These are phyloP conservation scores for Daphne laureola DNA, from an alignment of 441 rosid species.

Conservation along the genomic window DNA sequence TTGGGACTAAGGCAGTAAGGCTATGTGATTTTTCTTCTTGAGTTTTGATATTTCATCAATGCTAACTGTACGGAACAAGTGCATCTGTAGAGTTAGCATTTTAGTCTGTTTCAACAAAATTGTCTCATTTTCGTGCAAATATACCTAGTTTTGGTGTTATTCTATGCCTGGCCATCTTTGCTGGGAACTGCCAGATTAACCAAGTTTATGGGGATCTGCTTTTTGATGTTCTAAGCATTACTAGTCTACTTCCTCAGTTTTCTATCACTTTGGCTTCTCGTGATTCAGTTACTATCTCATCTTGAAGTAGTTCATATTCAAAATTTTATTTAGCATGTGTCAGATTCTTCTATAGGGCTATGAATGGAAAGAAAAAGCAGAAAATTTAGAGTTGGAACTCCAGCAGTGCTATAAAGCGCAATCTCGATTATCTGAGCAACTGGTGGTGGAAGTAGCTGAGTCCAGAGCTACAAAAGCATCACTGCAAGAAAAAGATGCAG, in stretches of 20 bases:
- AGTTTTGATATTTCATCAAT: no score
- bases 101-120: not conserved
- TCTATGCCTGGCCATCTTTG: not conserved
- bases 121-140: not conserved
- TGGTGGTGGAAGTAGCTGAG: constrained; percentile 84
- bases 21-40: no score
- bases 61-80: no score
- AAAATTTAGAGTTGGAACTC: constrained; percentile 65
- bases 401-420: constrained; percentile 93
- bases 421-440: constrained; percentile 80
- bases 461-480: constrained; percentile 62
- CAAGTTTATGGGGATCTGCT: not conserved
- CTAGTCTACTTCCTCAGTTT: not conserved
- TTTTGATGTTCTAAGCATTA: not conserved
- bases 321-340: constrained; percentile 13
- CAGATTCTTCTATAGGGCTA: constrained; percentile 46
- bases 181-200: no score
- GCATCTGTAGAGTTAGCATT: no score
- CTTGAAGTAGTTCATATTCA: not conserved
- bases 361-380: constrained; percentile 95
- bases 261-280: not conserved
- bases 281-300: not conserved
- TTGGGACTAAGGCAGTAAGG: no score
- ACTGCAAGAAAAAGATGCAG: constrained; percentile 59
- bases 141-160: not conserved